These are phyloP conservation scores for Fusarium sublunatum DNA, from an alignment of 2,329 filamentous ascomycete species.

Conservation along the genomic window DNA sequence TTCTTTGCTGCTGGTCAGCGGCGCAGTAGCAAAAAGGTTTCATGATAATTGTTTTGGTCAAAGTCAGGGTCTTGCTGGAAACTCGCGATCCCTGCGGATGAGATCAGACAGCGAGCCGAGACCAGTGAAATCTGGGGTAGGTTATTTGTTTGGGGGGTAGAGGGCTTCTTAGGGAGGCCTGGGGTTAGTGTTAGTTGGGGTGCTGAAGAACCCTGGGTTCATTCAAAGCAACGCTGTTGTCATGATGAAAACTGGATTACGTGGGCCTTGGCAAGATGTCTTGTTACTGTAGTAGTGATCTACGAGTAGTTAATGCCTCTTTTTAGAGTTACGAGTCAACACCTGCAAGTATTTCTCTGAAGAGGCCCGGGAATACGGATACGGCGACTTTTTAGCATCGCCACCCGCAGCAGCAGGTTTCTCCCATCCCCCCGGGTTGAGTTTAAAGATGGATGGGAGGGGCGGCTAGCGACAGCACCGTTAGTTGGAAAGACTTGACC, in stretches of 20 bases:
- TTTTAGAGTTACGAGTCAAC: constrained; percentile 1
- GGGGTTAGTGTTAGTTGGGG: constrained; percentile 4
- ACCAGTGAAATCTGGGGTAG: constrained; percentile 31
- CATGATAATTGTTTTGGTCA: background rate
- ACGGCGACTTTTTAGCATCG: constrained; percentile 11
- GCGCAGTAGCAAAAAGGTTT: background rate
- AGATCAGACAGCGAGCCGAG: constrained; percentile 17
- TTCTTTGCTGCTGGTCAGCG: background rate
- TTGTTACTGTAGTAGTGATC: background rate
- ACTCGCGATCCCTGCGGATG: constrained; percentile 21
- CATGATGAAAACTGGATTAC: constrained; percentile 16
- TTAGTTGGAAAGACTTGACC: constrained; percentile 18
- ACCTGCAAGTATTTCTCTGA: background rate
- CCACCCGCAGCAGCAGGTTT: constrained; percentile 10
- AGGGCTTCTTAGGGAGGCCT: constrained; percentile 1
- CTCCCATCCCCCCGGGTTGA: background rate
- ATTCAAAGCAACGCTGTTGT: constrained; percentile 26
- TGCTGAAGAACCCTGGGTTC: constrained; percentile 9
- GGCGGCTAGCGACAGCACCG: constrained; percentile 24
- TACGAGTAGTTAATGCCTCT: background rate
- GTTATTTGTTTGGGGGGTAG: constrained; percentile 25
- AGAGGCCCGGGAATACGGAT: constrained; percentile 12
- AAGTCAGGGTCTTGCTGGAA: background rate
- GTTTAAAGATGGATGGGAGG: constrained; percentile 9
- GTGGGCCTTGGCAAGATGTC: background rate